Evolutionary conservation across 2,329 filamentous ascomycete species (phyloP), one percentile per base, ranked within the genome.

Genomic region (Macrophomina tecta): DNA sequence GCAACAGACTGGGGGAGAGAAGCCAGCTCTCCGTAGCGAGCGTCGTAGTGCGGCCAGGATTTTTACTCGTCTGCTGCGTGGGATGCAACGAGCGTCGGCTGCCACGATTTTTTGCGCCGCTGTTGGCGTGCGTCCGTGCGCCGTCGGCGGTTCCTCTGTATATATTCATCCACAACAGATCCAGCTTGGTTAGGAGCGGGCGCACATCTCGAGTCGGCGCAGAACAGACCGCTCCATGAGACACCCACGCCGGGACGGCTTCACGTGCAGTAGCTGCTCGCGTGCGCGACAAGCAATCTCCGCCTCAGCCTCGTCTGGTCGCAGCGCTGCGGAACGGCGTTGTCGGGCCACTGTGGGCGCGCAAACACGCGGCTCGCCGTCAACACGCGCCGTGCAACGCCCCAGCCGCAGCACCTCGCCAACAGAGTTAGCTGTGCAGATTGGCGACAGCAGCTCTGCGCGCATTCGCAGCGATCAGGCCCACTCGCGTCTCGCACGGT

Each of bases 401-500:
- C 14, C 5, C 12, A 30, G 52, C 52, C 4, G 52, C 53, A 45
- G 18, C 53, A n/a, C 7, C 36, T 34, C 53, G 53, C 38, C 42
- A 5, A 45, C 14, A 23, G 5, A 14, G n/a, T 28, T 3, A 8
- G 5, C 3, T 16, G 52, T 6, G 11, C 16, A 49, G n/a, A 34
- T 32, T 34, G 40, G 40, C 55, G 55, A 46, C 38, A n/a, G 40
- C 58, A 53, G 30, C n/a, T 55, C 6, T 12, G 32, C 42, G 56
- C 16, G 42, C n/a, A 38, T 28, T 34, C 30, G 56, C 56, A 48
- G 56, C 56, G 56, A 61, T 49, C 58, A n/a, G 45, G 36, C 30
- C 58, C 58, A 62, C 58, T 49, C 58, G 18, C 18, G 9, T 18
- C n/a, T 62, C 58, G 58, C 58, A 62, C 58, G 58, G 58, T 32